phyloP scores from a whole-genome alignment of 2,329 filamentous ascomycete genomes.

The Mycosphaerella sp. region DNA sequence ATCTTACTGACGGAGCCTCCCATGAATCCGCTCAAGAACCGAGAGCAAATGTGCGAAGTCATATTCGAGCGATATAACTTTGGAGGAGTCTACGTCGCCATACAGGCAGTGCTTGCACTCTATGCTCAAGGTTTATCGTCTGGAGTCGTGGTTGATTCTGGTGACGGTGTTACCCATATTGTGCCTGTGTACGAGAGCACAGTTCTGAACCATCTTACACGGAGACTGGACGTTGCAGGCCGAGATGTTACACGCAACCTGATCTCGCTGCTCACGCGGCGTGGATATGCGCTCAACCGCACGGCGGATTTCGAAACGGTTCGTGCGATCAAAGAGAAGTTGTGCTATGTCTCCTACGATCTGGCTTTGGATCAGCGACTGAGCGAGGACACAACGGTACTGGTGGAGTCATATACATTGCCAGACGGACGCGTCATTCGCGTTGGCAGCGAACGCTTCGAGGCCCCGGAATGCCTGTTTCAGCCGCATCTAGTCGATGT shows the following conservation, averaged over 20 bases:
- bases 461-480: constrained; percentile 96
- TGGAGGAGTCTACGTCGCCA: constrained; percentile 94
- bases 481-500: constrained; percentile 97
- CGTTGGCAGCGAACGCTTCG: constrained; percentile 93
- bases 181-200: constrained; percentile 98
- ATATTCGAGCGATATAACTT: constrained; percentile 99
- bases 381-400: constrained; percentile 92
- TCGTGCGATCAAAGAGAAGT: constrained; percentile 98
- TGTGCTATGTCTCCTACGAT: constrained; percentile 99
- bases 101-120: constrained; percentile 90
- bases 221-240: constrained; percentile 88
- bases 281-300: constrained; percentile 94
- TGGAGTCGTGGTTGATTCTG: constrained; percentile 98
- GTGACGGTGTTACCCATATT: constrained; percentile 97
- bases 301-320: constrained; percentile 99
- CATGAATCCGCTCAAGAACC: constrained; percentile 95
- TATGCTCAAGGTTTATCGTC: constrained; percentile 80
- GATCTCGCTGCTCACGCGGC: constrained; percentile 85
- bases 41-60: constrained; percentile 96
- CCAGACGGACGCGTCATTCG: constrained; percentile 94
- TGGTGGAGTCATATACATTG: constrained; percentile 96
- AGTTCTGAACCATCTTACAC: constrained; percentile 92
- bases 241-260: constrained; percentile 98
- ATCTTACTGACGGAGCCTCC: constrained; percentile 96
- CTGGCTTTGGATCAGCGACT: constrained; percentile 92